These are phyloP conservation scores for Eucalyptus leucophloia DNA, from an alignment of 345 rosid species.

Conservation along the genomic window DNA sequence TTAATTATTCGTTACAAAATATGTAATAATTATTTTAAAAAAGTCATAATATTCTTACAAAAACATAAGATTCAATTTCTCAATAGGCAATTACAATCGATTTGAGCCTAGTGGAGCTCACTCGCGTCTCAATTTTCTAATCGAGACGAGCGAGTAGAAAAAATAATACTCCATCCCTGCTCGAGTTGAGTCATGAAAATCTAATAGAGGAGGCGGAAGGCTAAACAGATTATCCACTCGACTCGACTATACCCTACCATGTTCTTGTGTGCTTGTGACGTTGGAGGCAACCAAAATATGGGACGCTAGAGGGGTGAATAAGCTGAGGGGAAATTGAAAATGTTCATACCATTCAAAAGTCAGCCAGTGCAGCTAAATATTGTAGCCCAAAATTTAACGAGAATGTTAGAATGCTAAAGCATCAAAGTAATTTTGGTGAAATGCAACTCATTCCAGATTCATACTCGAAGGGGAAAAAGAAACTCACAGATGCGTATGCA, in stretches of 20 bases:
- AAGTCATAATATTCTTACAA: background rate
- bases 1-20: background rate
- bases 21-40: background rate
- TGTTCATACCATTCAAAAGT: background rate
- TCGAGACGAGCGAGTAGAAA: background rate
- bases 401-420: background rate
- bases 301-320: background rate
- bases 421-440: background rate
- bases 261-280: background rate
- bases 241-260: background rate
- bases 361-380: background rate
- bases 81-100: background rate
- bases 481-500: background rate
- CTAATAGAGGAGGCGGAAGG: background rate
- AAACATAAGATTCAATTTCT: background rate
- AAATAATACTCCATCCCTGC: background rate
- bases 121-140: background rate
- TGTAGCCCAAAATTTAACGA: background rate
- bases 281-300: background rate
- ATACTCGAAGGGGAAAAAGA: background rate
- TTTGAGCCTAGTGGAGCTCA: background rate
- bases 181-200: background rate
- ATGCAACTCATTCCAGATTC: background rate
- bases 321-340: background rate
- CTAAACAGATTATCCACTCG: background rate